A percentile compares a stretch with the other conserved stretches of the same genome.
phyloP scores from a whole-genome alignment of 371 early-diverging fungal species.

The Saksenaea vasiformis region DNA sequence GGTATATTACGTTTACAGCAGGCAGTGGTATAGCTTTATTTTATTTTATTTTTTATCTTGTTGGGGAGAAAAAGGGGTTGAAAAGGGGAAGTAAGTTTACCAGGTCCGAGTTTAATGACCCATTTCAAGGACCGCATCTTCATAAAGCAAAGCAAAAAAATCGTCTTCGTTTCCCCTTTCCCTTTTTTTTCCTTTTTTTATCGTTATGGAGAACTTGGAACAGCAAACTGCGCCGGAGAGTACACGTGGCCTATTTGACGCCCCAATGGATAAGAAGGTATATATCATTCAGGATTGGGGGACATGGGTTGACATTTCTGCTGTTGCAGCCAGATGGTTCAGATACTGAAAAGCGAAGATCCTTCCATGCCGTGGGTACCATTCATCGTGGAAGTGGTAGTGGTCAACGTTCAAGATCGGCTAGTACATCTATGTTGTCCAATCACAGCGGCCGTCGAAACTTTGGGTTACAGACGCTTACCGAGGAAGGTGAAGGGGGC shows the following conservation, averaged over 20 bases:
- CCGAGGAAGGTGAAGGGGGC: slow-evolving; percentile 26
- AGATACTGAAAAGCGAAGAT: slow-evolving; percentile 24
- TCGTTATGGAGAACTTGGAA: slow-evolving; percentile 33
- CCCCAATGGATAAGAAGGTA: slow-evolving; percentile 27
- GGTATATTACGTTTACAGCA: too few relatives aligned
- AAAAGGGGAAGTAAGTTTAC: not conserved
- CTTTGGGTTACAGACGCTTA: slow-evolving; percentile 29
- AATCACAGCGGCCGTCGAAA: slow-evolving; percentile 17
- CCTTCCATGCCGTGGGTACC: slow-evolving; percentile 12
- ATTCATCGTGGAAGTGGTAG: slow-evolving; percentile 12
- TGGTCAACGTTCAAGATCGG: slow-evolving; percentile 50
- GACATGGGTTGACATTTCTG: not conserved
- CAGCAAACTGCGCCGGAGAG: slow-evolving; percentile 55
- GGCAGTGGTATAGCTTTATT: too few relatives aligned
- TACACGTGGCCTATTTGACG: slow-evolving; percentile 50
- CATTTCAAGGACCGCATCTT: not conserved
- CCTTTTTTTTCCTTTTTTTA: slow-evolving; percentile 9
- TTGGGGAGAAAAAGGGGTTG: too few relatives aligned
- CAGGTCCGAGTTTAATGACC: not conserved
- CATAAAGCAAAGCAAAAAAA: not conserved
- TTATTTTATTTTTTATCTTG: too few relatives aligned
- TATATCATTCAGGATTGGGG: not conserved
- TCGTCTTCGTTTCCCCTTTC: slow-evolving; percentile 17
- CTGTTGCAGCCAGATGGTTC: not conserved
- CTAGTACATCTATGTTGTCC: slow-evolving; percentile 34